Conservation (phyloP, 805 yeast species). For the Sungouiozyma intestinalis region DNA sequence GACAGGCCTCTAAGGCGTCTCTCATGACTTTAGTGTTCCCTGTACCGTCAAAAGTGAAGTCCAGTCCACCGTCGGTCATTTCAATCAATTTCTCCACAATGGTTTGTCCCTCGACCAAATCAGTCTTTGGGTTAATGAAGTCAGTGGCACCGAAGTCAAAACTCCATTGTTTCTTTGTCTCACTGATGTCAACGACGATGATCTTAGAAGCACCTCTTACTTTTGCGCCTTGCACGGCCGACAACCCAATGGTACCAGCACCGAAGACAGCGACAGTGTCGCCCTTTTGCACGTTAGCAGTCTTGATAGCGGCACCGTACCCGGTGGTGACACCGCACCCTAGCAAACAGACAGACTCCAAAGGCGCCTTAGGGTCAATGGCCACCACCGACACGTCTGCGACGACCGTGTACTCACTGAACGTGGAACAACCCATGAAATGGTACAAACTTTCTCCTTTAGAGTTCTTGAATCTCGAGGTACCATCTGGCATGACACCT, state of each 20-base stretch:
- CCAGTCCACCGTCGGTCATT: slow-evolving; percentile 95
- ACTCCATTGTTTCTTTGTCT: slow-evolving; percentile 78
- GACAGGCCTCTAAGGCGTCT: slow-evolving; percentile 91
- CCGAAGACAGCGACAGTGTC: slow-evolving; percentile 96
- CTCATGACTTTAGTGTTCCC: slow-evolving; percentile 96
- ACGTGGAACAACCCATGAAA: slow-evolving; percentile 97
- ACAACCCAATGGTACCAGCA: slow-evolving; percentile 94
- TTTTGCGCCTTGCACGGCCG: slow-evolving; percentile 91
- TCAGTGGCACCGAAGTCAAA: slow-evolving; percentile 89
- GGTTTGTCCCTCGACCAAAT: slow-evolving; percentile 60
- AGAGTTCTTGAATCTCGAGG: slow-evolving; percentile 70
- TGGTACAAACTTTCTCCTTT: slow-evolving; percentile 79
- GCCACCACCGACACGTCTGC: slow-evolving; percentile 96
- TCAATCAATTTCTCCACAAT: slow-evolving; percentile 77
- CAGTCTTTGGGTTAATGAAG: slow-evolving; percentile 69
- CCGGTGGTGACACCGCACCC: slow-evolving; percentile 99
- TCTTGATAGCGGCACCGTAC: slow-evolving; percentile 92
- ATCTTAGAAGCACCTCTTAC: slow-evolving; percentile 71
- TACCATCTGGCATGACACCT: slow-evolving; percentile 98
- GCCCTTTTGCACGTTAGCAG: slow-evolving; percentile 78
- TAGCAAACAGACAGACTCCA: slow-evolving; percentile 79
- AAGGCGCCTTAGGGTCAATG: slow-evolving; percentile 71
- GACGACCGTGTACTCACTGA: slow-evolving; percentile 94
- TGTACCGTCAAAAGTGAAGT: slow-evolving; percentile 94
- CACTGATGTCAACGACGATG: slow-evolving; percentile 81